Evolutionary conservation across 179 eudicot genomes (phyloP).

Genomic region (Dionaea muscipula): DNA sequence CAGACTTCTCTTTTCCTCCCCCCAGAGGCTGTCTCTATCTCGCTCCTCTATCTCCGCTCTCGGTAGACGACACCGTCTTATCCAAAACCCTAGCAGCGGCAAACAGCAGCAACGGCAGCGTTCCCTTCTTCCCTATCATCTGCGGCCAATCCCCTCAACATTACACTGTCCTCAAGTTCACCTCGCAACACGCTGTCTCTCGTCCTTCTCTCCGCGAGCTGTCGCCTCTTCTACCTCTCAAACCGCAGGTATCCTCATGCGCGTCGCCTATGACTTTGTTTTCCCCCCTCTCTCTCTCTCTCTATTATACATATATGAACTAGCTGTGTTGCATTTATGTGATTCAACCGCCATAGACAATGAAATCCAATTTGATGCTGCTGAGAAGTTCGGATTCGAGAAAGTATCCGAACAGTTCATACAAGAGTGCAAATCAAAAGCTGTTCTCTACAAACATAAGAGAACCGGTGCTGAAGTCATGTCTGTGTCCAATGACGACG

Average conservation of each 20-base stretch:
- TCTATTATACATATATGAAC: background rate
- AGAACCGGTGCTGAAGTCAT: constrained; percentile 81
- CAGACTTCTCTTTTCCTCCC: constrained; percentile 23
- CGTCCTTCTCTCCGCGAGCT: constrained; percentile 39
- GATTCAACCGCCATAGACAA: constrained; percentile 18
- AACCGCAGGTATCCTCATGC: constrained; percentile 47
- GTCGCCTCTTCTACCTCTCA: constrained; percentile 38
- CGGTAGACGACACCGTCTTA: constrained; percentile 23
- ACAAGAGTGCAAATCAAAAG: constrained; percentile 80
- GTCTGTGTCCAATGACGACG: constrained; percentile 88
- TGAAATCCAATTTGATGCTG: constrained; percentile 37
- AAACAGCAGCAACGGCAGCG: constrained; percentile 8
- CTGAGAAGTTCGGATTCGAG: constrained; percentile 77
- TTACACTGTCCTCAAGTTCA: constrained; percentile 14
- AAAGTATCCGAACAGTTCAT: constrained; percentile 70
- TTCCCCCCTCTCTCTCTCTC: background rate
- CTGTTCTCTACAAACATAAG: constrained; percentile 68
- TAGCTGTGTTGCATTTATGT: background rate
- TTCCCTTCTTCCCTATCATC: constrained; percentile 24
- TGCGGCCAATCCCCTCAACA: constrained; percentile 20
- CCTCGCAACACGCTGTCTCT: constrained; percentile 17
- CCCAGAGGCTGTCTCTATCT: constrained; percentile 10
- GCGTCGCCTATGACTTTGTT: background rate
- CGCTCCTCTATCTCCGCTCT: constrained; percentile 9
- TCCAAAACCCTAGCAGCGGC: constrained; percentile 20